Percentiles rank a stretch among this genome's conserved stretches.
Conservation (phyloP, 495 filamentous ascomycete genomes). For the Aspergillus funiculosus region DNA sequence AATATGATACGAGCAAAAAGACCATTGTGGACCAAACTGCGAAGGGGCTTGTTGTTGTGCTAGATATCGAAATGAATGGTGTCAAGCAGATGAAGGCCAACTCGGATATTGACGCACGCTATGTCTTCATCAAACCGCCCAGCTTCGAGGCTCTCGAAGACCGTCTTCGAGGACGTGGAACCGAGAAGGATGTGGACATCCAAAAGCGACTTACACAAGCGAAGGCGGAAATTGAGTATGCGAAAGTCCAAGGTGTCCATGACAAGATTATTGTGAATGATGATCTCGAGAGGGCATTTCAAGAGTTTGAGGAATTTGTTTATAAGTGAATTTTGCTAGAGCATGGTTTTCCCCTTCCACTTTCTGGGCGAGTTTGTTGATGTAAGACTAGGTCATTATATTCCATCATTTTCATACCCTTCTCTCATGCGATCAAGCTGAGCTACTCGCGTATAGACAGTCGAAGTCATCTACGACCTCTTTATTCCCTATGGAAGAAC, state of each 20-base stretch:
- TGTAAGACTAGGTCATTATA: too few relatives aligned
- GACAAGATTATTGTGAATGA: constrained; percentile 81
- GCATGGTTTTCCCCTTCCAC: too few relatives aligned
- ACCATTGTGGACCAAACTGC: constrained; percentile 63
- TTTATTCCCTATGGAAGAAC: too few relatives aligned
- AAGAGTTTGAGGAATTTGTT: constrained; percentile 58
- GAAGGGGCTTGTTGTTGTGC: constrained; percentile 44
- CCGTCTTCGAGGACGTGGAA: constrained; percentile 68
- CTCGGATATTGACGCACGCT: constrained; percentile 55
- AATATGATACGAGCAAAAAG: constrained; percentile 71
- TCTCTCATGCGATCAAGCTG: too few relatives aligned
- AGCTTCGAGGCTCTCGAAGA: constrained; percentile 60
- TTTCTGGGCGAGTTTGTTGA: too few relatives aligned
- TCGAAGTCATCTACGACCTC: too few relatives aligned
- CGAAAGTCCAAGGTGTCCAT: constrained; percentile 59
- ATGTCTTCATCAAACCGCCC: constrained; percentile 73
- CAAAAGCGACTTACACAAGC: constrained; percentile 67
- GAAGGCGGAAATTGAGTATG: constrained; percentile 67
- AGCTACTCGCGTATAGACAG: too few relatives aligned
- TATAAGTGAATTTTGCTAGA: too few relatives aligned
- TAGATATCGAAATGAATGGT: constrained; percentile 82
- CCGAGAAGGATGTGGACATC: constrained; percentile 68
- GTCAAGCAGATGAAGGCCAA: constrained; percentile 81
- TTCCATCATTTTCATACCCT: too few relatives aligned
- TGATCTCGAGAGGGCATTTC: constrained; percentile 69